Evolutionary conservation across 352 stramenopile species (phyloP).

Genomic region (Ochromonadaceae sp.): DNA sequence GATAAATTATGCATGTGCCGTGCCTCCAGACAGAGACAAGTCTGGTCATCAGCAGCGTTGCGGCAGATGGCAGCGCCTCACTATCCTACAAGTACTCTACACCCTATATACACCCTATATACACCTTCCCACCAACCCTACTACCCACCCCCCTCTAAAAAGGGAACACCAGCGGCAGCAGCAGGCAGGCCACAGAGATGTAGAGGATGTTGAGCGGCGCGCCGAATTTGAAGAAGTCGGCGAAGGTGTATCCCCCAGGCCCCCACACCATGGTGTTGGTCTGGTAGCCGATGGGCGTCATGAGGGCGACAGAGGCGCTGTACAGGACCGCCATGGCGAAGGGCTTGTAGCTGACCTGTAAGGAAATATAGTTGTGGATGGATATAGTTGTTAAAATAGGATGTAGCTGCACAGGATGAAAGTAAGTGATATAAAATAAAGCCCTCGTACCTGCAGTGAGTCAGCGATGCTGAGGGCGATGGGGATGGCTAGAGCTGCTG

Average conservation of each 20-base stretch:
- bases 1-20: no score
- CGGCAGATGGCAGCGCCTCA: no score
- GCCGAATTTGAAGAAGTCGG: slow-evolving; percentile 31
- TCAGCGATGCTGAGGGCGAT: slow-evolving; percentile 25
- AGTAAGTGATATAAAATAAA: not conserved
- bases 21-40: no score
- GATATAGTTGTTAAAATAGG: not conserved
- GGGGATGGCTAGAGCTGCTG: slow-evolving; percentile 26
- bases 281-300: slow-evolving; percentile 35
- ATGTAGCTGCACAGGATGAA: not conserved
- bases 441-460: slow-evolving; percentile 19
- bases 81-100: no score
- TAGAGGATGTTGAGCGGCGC: slow-evolving; percentile 24
- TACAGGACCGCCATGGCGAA: slow-evolving; percentile 29
- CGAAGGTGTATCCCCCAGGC: slow-evolving; percentile 31
- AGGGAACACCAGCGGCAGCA: slow-evolving; percentile 22
- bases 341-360: slow-evolving; percentile 25
- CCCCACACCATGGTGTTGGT: slow-evolving; percentile 35
- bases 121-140: no score
- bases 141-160: no score
- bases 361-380: no score
- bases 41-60: no score
- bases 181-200: slow-evolving; percentile 9
- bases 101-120: no score
- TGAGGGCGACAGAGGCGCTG: slow-evolving; percentile 18